These are phyloP conservation scores for Alternaria hordeiaustralica DNA, from an alignment of 2,329 filamentous ascomycete species.

Conservation along the genomic window DNA sequence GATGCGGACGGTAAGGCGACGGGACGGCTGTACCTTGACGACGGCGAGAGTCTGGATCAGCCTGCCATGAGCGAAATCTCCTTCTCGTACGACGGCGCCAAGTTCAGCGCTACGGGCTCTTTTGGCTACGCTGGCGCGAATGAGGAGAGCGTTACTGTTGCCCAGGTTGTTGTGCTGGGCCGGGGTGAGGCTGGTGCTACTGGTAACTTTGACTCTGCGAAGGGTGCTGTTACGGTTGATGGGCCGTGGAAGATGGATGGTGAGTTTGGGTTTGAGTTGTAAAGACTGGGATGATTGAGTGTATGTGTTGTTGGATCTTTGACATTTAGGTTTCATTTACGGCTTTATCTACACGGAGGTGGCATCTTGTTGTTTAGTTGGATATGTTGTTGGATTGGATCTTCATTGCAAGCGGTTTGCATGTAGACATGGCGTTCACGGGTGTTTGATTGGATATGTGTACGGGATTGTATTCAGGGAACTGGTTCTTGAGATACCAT, in stretches of 20 bases:
- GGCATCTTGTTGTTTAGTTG: neutral
- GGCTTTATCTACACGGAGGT: neutral
- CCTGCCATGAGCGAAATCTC: slow-evolving; percentile 61
- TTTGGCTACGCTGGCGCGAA: slow-evolving; percentile 57
- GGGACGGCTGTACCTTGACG: slow-evolving; percentile 77
- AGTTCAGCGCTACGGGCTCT: slow-evolving; percentile 58
- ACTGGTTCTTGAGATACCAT: neutral
- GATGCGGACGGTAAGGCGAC: slow-evolving; percentile 66
- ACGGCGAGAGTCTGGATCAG: slow-evolving; percentile 73
- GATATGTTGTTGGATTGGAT: neutral
- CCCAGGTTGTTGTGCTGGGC: slow-evolving; percentile 38
- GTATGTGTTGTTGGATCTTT: neutral
- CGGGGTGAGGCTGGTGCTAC: slow-evolving; percentile 19
- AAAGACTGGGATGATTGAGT: neutral
- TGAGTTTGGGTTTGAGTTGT: slow-evolving; percentile 29
- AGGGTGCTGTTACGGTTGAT: slow-evolving; percentile 25
- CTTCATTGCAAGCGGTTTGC: neutral
- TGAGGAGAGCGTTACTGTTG: slow-evolving; percentile 36
- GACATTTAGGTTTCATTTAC: neutral
- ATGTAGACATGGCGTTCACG: neutral
- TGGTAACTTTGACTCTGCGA: slow-evolving; percentile 23
- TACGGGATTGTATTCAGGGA: neutral
- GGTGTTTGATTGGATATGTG: neutral
- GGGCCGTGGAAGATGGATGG: slow-evolving; percentile 40
- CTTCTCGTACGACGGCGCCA: slow-evolving; percentile 65